Percentiles rank a stretch among this genome's conserved stretches.
Conservation (phyloP, 2,329 filamentous ascomycete species). For the Tolypocladium ovalisporum region DNA sequence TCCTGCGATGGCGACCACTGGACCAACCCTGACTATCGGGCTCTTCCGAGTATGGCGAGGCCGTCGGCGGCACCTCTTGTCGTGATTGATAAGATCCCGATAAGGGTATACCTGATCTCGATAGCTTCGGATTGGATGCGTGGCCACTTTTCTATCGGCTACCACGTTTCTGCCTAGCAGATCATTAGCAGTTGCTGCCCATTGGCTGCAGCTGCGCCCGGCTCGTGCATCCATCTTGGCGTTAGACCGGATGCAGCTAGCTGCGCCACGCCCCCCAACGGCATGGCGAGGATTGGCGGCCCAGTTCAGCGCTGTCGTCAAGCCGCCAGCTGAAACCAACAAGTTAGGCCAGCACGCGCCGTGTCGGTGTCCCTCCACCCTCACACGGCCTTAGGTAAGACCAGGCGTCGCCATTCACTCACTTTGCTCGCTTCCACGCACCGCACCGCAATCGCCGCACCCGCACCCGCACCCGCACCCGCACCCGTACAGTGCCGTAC, state of each 20-base stretch:
- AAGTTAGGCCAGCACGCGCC: neutral
- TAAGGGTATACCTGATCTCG: neutral
- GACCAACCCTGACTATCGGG: neutral
- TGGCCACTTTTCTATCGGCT: neutral
- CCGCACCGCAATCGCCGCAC: conserved; percentile 3
- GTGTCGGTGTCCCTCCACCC: neutral
- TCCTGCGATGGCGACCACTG: neutral
- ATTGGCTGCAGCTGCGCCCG: neutral
- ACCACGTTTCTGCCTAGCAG: neutral
- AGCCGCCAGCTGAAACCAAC: neutral
- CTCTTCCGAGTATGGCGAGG: neutral
- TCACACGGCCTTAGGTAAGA: conserved; percentile 20
- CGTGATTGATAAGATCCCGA: neutral
- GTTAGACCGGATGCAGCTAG: neutral
- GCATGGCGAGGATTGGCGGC: neutral
- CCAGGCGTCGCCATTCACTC: conserved; percentile 12
- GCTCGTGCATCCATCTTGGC: neutral
- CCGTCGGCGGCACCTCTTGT: neutral
- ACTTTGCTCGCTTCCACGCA: conserved; percentile 10
- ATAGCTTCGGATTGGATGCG: rapidly evolving
- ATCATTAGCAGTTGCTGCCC: neutral
- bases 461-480: neutral
- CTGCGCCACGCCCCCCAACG: neutral
- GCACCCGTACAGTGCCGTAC: neutral
- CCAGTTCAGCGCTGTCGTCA: neutral